Evolutionary conservation across 768 basidiomycete species (phyloP), one percentile per base, ranked within the genome.

Genomic region (Rhizopogon sp.): DNA sequence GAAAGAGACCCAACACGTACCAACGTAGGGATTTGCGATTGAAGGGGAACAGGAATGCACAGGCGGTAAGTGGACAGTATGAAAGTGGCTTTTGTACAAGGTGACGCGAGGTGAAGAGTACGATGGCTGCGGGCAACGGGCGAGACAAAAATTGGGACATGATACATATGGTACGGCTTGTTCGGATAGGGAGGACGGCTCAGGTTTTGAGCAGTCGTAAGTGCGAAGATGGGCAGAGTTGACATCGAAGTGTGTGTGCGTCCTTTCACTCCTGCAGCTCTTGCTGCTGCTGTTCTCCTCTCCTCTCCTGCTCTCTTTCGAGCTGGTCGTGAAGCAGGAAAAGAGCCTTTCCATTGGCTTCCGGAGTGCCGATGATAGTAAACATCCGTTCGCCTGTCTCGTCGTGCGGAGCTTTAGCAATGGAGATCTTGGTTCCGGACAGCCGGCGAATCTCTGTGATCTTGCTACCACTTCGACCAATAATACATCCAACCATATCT

Each of bases 381-480:
- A 99, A 99, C 96, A 99, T 98, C 62, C 97, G 82, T 77, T 98
- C 97, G 65, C 96, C 96, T 41, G 94, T 94, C 66, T 98, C 97
- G 65, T 98, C 97, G 67, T 98, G 97, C n/a, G 97, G 93, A 47
- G 91, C 88, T 74, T 98, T 99, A 62, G 97, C 97, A 66, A 99
- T 99, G 54, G 90, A 93, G 70, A 99, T 99, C 76, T 94, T 93
- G 63, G 92, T 95, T 40, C 97, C 97, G 58, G 93, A 97, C 43
- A 98, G 84, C 56, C 96, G 90, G 64, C 97, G 91, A 68, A 98
- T 99, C 73, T 99, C 97, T 51, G 96, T 98, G 64, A 99, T 99
- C 81, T 98, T 98, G 61, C 92, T 90, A 29, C 96, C 96, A 69
- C 88, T 92, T 60, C 94, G 90, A 56, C 96, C 96, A 64, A 98